Evolutionary conservation across 148 eudicot genomes (phyloP), one percentile per base, ranked within the genome.

Genomic region (Cornus florida): DNA sequence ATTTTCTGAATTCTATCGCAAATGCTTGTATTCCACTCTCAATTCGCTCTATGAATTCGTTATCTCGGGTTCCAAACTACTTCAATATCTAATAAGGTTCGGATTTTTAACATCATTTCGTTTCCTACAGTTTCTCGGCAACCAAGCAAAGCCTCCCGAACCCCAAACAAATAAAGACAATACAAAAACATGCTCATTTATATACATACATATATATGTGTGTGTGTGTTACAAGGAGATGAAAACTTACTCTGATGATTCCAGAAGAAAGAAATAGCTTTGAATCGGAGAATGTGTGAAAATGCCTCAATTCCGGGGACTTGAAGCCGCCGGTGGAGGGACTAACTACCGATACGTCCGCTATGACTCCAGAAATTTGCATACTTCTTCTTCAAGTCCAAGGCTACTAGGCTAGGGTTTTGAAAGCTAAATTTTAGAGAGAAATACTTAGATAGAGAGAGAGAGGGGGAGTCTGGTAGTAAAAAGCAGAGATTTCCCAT

Each of bases 351-450:
- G 86, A 68, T n/a, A 84, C 86, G 79, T 91, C 94, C 77, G 82
- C 79, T 11, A 89, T 81, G 5, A 77, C 84, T 20, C 90, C 94
- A 38, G 84, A 80, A 19, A 87, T 84, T 75, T 78, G 85, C 92
- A 91, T 91, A 1, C 79, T 24, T 65, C 65, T 43, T 43, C 10
- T 6, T 43, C 48, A 43, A 57, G 1, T 57, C 62, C 5, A 28
- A 28, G 28, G 28, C 28, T 28, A 28, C 62, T 8, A 57, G 20
- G 4, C 66, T 62, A 62, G 66, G 66, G 66, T 62, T 62, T 62
- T 62, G 5, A n/a, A 62, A 11, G 14, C 20, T 57, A 13, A 62
- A 62, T 62, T 60, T 62, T 62, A 62, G 66, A 62, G 66, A 57
- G 64, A 28, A 28, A 28, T 28, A 28, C 28, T 0, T 0, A 57